phyloP scores from a whole-genome alignment of 164 flowering plant species.

The Amborella trichopoda region DNA sequence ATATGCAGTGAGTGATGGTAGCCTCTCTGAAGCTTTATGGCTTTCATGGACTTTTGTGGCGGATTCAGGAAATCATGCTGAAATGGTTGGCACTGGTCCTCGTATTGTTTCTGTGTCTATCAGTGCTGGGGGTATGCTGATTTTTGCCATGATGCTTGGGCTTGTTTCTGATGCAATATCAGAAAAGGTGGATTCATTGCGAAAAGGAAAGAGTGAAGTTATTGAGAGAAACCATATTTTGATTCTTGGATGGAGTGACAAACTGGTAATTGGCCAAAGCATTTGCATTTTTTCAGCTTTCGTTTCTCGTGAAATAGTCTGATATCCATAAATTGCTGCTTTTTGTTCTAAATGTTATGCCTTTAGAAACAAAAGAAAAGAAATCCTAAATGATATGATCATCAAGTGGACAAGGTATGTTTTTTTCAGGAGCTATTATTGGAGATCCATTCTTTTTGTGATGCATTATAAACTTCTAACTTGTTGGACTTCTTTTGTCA shows the following conservation, averaged over 20 bases:
- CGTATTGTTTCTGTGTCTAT: constrained; percentile 83
- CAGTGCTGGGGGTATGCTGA: constrained; percentile 89
- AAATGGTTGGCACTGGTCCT: constrained; percentile 66
- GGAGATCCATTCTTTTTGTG: too few relatives aligned
- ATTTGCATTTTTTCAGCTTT: background rate
- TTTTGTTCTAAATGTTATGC: too few relatives aligned
- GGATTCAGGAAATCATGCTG: constrained; percentile 93
- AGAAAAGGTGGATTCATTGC: constrained; percentile 80
- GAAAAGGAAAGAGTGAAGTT: constrained; percentile 95
- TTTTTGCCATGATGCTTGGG: constrained; percentile 98
- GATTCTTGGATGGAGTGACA: constrained; percentile 98
- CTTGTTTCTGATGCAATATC: constrained; percentile 96
- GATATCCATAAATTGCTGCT: too few relatives aligned
- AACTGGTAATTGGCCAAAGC: constrained; percentile 43
- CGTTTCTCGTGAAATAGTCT: too few relatives aligned
- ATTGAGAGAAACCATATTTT: constrained; percentile 80
- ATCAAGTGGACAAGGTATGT: too few relatives aligned
- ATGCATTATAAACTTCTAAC: too few relatives aligned
- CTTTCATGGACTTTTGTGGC: constrained; percentile 92
- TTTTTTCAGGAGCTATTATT: too few relatives aligned
- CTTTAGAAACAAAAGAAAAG: too few relatives aligned
- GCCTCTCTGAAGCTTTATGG: constrained; percentile 81
- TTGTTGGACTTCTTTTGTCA: too few relatives aligned
- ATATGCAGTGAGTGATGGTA: constrained; percentile 69
- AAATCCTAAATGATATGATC: too few relatives aligned